These are phyloP conservation scores for Sclerotinia borealis DNA, from an alignment of 2,329 filamentous ascomycete species.

Conservation along the genomic window DNA sequence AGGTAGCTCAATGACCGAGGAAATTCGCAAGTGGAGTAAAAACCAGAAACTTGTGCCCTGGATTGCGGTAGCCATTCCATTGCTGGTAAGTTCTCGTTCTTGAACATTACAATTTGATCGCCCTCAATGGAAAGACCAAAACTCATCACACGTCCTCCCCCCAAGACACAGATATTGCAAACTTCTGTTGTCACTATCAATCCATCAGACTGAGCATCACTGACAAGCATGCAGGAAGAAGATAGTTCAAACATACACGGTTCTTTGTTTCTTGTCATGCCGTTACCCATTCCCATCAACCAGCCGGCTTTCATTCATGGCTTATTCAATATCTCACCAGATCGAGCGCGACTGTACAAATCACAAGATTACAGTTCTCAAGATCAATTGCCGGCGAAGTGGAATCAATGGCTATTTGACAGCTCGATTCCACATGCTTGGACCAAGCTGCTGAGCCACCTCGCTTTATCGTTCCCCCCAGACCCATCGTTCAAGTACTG, in stretches of 20 bases:
- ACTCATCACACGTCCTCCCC: neutral
- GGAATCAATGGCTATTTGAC: constrained; percentile 31
- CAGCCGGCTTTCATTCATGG: constrained; percentile 35
- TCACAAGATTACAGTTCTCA: constrained; percentile 22
- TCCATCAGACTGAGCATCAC: neutral
- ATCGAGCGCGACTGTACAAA: constrained; percentile 30
- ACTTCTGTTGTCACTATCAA: neutral
- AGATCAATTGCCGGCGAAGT: constrained; percentile 24
- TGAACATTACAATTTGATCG: no score
- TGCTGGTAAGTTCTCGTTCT: constrained; percentile 19
- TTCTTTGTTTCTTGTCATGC: constrained; percentile 32
- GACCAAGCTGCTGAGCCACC: constrained; percentile 20
- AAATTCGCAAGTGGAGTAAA: constrained; percentile 28
- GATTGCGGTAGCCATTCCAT: constrained; percentile 32
- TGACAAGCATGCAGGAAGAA: neutral
- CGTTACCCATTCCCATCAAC: constrained; percentile 28
- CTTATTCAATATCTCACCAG: constrained; percentile 32
- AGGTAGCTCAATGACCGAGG: constrained; percentile 16
- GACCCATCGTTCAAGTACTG: constrained; percentile 18
- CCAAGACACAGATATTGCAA: neutral
- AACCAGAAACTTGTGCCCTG: constrained; percentile 30
- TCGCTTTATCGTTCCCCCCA: constrained; percentile 12
- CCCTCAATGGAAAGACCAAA: neutral
- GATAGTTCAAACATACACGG: constrained; percentile 15
- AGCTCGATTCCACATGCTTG: constrained; percentile 26